Base-by-base conservation (phyloP, 2,329 filamentous ascomycete genomes). In the Magnaporthiopsis incrustans region DNA sequence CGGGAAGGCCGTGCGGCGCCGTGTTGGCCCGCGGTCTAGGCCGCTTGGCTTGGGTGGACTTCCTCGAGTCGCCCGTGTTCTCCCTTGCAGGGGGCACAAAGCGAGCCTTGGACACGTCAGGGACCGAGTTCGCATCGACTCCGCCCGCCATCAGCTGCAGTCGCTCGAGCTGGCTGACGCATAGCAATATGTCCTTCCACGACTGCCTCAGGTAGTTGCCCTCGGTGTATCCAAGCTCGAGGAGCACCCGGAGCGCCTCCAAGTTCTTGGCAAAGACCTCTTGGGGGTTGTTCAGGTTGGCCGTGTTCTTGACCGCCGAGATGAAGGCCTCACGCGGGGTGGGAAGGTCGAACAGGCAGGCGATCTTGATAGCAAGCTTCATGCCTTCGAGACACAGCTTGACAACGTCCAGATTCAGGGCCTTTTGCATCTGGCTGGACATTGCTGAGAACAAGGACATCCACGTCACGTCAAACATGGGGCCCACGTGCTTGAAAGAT, bases 381-480 rank as follows among this genome's bases (percentile, higher is more conserved):
- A 98, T 92, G 3, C 95, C 95, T 72, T 99, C 94, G 71, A 99
- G 89, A 71, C 95, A 99, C 8, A 97, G 78, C 72, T 89, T 92
- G 74, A 97, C 93, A 22, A 95, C 91, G 69, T 97, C 92, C 5
- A 97, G 81, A 71, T 97, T 97, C 69, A 96, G 91, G 0, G 91
- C 90, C 72, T 97, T 93, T 70, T 98, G 95, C 74, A 95, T 93
- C 69, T 96, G 91, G 62, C 91, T 93, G 1, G 94, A 97, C 32
- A 99, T 83, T 0, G 93, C 93, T 6, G 94, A 98, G 71, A 99
- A 89, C 75, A 97, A 96, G 12, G 94, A 97, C 94, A 98, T 99
- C 95, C 95, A 99, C 0, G 92, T 96, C 30, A 97, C 92, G 71
- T 97, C 93, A 72, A 99, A 98, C 95, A 99, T 99, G 0, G 95